A percentile compares a stretch with the other conserved stretches of the same genome.
phyloP scores from a whole-genome alignment of 1,139 yeast species.

The Meyerozyma elateridarum region DNA sequence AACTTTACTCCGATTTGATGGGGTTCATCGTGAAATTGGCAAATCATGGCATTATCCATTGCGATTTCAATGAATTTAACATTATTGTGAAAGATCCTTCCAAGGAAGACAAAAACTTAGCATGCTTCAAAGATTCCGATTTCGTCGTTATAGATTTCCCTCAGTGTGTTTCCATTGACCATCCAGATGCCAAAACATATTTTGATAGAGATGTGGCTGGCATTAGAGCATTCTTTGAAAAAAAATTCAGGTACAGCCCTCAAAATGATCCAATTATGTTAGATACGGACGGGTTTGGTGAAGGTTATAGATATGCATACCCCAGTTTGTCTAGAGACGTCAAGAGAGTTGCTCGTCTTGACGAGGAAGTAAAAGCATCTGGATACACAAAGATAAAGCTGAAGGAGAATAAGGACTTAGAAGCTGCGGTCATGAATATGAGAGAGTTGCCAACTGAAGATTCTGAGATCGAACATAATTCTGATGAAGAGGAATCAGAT shows the following conservation, averaged over 20 bases:
- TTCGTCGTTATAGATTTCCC: constrained; percentile 96
- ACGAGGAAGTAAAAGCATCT: constrained; percentile 82
- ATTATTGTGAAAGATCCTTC: constrained; percentile 68
- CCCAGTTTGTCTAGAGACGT: constrained; percentile 81
- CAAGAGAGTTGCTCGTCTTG: constrained; percentile 61
- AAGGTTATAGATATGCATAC: constrained; percentile 70
- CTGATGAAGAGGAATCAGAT: constrained; percentile 24
- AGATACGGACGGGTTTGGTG: constrained; percentile 76
- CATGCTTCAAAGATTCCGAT: constrained; percentile 48
- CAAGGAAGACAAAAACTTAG: constrained; percentile 37
- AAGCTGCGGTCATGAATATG: constrained; percentile 67
- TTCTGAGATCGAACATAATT: constrained; percentile 28
- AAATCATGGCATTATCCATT: constrained; percentile 86
- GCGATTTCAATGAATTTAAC: constrained; percentile 96
- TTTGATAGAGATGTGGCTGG: constrained; percentile 93
- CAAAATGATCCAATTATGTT: constrained; percentile 59
- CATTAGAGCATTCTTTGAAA: constrained; percentile 73
- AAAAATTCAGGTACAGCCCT: constrained; percentile 73
- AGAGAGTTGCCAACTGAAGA: constrained; percentile 34
- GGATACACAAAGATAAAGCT: constrained; percentile 76
- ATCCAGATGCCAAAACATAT: constrained; percentile 78
- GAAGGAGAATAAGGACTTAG: constrained; percentile 55
- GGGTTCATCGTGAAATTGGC: constrained; percentile 77
- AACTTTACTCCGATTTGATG: constrained; percentile 82
- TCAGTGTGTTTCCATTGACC: constrained; percentile 92